Conservation (phyloP, 768 basidiomycete genomes). For the Amanita polypyramis region DNA sequence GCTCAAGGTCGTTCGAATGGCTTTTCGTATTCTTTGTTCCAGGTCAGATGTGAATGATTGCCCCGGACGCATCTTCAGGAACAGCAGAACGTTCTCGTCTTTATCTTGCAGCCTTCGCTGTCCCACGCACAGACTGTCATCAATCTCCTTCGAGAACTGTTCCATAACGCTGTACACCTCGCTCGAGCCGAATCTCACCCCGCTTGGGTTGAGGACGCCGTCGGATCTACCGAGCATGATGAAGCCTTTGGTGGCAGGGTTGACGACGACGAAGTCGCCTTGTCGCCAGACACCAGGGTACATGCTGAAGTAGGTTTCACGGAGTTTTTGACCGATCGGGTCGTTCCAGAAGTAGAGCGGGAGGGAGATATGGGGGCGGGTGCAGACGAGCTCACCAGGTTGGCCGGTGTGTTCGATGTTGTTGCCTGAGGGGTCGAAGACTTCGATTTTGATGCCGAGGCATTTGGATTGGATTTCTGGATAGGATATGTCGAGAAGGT, state of each 20-base stretch:
- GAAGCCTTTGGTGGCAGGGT: conserved; percentile 50
- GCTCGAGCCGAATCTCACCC: conserved; percentile 73
- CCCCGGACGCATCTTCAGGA: conserved; percentile 53
- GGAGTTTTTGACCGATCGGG: conserved; percentile 42
- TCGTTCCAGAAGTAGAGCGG: conserved; percentile 67
- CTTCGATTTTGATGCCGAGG: conserved; percentile 58
- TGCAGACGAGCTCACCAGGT: conserved; percentile 60
- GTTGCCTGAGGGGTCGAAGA: conserved; percentile 44
- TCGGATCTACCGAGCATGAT: conserved; percentile 61
- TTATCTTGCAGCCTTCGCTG: conserved; percentile 49
- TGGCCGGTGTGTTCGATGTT: conserved; percentile 39
- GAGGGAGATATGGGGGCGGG: conserved; percentile 59
- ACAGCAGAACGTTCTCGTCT: conserved; percentile 70
- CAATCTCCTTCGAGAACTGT: conserved; percentile 36
- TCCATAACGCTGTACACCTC: conserved; percentile 74
- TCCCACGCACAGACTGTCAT: conserved; percentile 69
- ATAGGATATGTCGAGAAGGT: neutral
- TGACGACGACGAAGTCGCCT: conserved; percentile 58
- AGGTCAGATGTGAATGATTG: conserved; percentile 32
- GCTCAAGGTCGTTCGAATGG: conserved; percentile 52
- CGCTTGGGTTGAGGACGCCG: conserved; percentile 70
- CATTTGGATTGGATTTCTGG: conserved; percentile 53
- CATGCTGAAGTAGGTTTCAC: conserved; percentile 52
- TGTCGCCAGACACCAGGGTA: conserved; percentile 67
- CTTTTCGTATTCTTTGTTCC: conserved; percentile 36